A percentile compares a stretch with the other conserved stretches of the same genome.
These are phyloP conservation scores for Hericium rajendrae DNA, from an alignment of 768 basidiomycete genomes.

Conservation along the genomic window DNA sequence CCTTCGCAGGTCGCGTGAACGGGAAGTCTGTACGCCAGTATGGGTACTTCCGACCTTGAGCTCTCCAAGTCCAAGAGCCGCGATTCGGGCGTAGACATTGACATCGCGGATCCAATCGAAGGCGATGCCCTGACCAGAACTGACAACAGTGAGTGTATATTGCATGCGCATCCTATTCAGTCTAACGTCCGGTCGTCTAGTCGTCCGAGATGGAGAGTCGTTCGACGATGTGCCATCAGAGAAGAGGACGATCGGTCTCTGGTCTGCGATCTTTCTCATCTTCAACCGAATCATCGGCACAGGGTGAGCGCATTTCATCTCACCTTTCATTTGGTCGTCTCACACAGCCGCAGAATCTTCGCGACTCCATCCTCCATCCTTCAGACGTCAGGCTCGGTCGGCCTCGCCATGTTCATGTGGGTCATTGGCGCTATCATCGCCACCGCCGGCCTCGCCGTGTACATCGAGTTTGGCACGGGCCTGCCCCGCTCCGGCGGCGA, in stretches of 20 bases:
- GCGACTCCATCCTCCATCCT: conserved; percentile 63
- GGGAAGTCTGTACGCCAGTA: neutral
- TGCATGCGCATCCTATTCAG: neutral
- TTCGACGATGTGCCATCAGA: conserved; percentile 25
- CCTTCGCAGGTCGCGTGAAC: neutral
- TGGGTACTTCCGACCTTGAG: neutral
- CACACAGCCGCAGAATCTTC: conserved; percentile 41
- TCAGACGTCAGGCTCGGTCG: conserved; percentile 55
- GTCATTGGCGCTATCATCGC: conserved; percentile 56
- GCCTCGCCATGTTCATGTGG: conserved; percentile 63
- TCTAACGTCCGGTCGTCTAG: neutral
- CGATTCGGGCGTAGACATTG: neutral
- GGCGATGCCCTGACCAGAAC: neutral
- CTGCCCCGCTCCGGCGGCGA: conserved; percentile 66
- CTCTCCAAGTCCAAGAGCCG: neutral
- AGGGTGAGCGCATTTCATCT: conserved; percentile 33
- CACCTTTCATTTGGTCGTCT: neutral
- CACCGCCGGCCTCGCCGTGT: conserved; percentile 58
- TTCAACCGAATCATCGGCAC: conserved; percentile 73
- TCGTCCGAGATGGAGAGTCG: neutral
- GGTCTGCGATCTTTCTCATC: conserved; percentile 46
- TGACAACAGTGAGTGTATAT: neutral
- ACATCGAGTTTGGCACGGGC: conserved; percentile 70
- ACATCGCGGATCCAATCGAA: neutral
- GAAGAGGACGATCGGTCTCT: conserved; percentile 1